Evolutionary conservation across 345 rosid genomes (phyloP), one percentile per base, ranked within the genome.

Genomic region (Acer negundo): DNA sequence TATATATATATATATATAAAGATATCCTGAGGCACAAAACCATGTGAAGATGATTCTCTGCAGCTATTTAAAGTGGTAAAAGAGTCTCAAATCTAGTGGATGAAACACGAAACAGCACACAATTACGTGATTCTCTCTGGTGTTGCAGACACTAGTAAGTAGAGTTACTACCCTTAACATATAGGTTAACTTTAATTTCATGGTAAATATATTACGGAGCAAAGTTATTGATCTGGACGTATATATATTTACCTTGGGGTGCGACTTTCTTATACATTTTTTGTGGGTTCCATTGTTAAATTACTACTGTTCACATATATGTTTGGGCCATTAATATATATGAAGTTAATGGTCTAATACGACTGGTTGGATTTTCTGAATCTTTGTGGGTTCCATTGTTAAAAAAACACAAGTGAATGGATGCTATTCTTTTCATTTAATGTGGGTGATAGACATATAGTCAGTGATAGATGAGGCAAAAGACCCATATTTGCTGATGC

Each of bases 31-130:
- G 77, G 89, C 80, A 84, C 73, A 72, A 68, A 67, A 76, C 63
- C 86, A 80, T 81, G 84, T 84, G 88, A 73, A 71, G 20, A 46
- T 19, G 71, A 78, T 81, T 76, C 71, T 73, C 69, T 53, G 72
- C 31, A 19, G 79, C 17, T 1, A 59, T 70, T 62, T 58, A 53
- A 23, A 78, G 47, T 58, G 11, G 65, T 42, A 40, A 7, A 42
- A 23, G 67, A 24, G 53, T 51, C 62, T 17, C 26, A 31, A 67
- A 73, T 10, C 67, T 17, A 61, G 51, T 20, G 23, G 65, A 24
- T 47, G 61, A 62, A 44, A 19, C 62, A 20, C 20, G 62, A 58
- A 19, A 64, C 47, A 58, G 24, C 28, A 19, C 17, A 11, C 35
- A 26, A 7, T 49, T 64, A 23, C 35, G 28, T 51, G 55, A 12